Base-by-base conservation (phyloP, 495 filamentous ascomycete genomes). In the Penicillium atrosanguineum region DNA sequence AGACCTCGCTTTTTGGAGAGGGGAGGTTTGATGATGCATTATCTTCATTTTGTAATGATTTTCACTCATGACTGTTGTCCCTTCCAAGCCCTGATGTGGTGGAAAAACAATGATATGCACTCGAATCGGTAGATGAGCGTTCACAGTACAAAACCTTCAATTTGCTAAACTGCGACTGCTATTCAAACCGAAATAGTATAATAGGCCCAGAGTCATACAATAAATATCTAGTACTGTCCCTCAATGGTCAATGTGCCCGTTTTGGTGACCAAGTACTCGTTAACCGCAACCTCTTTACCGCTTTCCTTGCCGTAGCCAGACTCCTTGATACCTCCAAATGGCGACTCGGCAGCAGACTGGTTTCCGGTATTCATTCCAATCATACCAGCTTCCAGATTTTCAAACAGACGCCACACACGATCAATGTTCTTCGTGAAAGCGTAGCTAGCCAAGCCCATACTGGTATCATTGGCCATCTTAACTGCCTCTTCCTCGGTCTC, bases 311-410 rank as follows among this genome's bases (percentile, higher is more conserved):
- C 87, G 59, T 88, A 88, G 0, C 87, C 87, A 7, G 80, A 84
- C 62, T 89, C 85, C 71, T 90, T 90, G 55, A 88, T 86, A 0
- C 87, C 87, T 16, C 87, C 87, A 62, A 90, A 90, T 0, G 87
- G 87, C 9, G 82, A 78, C 60, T 90, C 87, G 2, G 86, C 84
- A 0, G 86, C 81, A 0, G 85, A 88, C 37, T 78, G 73, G 53
- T 85, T 84, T n/a, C 79, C 80, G 38, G 80, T 85, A 53, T 88
- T 87, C 71, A 88, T 61, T 6, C 84, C 87, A 53, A 90, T 84
- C 86, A 90, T 89, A 1, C 87, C 87, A 2, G 87, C 85, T 62
- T 90, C 87, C 31, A 90, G 67, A 46, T 86, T 87, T 69, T 89
- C 87, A 57, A 88, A 71, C 60, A 90, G 62, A 44, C 87, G 72